Percentiles rank a stretch among this genome's conserved stretches.
Evolutionary conservation across 768 basidiomycete species (phyloP).

Genomic region (Clitopilus passeckerianus): DNA sequence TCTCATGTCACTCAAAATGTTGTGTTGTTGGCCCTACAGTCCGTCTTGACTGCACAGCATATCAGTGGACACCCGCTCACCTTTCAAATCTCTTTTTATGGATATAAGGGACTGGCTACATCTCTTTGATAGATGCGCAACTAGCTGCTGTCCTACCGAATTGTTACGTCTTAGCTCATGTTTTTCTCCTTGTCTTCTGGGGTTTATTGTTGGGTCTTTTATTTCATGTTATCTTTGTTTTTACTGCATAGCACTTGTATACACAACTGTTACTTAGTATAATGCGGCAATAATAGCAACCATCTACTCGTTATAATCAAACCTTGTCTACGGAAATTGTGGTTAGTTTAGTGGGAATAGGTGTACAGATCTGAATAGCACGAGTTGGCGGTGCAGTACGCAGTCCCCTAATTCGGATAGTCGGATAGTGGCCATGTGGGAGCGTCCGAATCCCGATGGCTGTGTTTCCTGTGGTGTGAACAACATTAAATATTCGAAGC

Average conservation of each 20-base stretch:
- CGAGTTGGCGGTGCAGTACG: no score
- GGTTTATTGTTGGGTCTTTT: background rate
- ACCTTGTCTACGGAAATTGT: no score
- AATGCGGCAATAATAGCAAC: background rate
- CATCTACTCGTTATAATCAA: background rate
- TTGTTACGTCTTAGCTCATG: background rate
- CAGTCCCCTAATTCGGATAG: no score
- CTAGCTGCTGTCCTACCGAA: background rate
- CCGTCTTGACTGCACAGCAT: background rate
- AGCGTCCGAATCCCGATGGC: no score
- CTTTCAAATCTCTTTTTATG: background rate
- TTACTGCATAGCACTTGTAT: background rate
- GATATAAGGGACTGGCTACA: background rate
- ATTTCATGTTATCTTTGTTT: background rate
- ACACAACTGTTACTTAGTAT: background rate
- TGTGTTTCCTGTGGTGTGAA: no score
- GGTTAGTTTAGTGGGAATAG: no score
- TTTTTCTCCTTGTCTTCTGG: background rate
- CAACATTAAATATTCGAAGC: no score
- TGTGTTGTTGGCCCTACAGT: background rate
- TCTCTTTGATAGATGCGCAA: background rate
- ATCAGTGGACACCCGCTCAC: background rate
- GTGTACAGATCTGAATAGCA: no score
- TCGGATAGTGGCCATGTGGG: no score
- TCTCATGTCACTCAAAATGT: background rate